These are phyloP conservation scores for Apophysomyces elegans DNA, from an alignment of 371 early-diverging fungal species.

Conservation along the genomic window DNA sequence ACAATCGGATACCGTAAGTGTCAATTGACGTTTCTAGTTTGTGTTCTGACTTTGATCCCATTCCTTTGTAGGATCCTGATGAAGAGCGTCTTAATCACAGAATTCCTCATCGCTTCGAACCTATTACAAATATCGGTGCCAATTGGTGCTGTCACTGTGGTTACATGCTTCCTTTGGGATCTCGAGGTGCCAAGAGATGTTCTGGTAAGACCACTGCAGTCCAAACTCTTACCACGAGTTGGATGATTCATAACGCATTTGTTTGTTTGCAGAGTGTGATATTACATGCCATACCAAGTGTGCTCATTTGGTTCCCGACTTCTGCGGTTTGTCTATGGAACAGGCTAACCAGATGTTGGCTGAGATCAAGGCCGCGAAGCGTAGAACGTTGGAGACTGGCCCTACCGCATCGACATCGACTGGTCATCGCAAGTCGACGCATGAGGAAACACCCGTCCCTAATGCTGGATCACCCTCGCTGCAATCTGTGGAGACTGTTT, in stretches of 20 bases:
- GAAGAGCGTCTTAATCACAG: constrained; percentile 82
- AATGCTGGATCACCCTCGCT: constrained; percentile 2
- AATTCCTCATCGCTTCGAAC: constrained; percentile 95
- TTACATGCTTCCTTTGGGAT: constrained; percentile 88
- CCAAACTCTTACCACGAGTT: neutral
- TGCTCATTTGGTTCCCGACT: constrained; percentile 86
- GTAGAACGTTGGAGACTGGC: constrained; percentile 31
- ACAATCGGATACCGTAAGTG: constrained; percentile 53
- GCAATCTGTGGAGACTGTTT: constrained; percentile 15
- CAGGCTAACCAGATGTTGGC: constrained; percentile 84
- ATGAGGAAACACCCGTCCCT: neutral
- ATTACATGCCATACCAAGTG: constrained; percentile 90
- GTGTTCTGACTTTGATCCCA: constrained; percentile 72
- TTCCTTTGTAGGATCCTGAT: constrained; percentile 51
- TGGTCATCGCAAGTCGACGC: neutral
- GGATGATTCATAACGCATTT: neutral
- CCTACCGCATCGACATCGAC: constrained; percentile 17
- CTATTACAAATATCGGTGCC: constrained; percentile 75
- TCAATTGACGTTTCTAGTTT: constrained; percentile 73
- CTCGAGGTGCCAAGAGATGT: constrained; percentile 70
- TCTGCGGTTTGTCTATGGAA: constrained; percentile 91
- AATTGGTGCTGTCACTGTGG: constrained; percentile 99
- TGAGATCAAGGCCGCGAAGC: constrained; percentile 73
- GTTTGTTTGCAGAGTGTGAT: constrained; percentile 68
- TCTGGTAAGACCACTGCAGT: constrained; percentile 31